Base-by-base conservation (phyloP, 2,329 filamentous ascomycete species). In the Pestalotiopsis fici region DNA sequence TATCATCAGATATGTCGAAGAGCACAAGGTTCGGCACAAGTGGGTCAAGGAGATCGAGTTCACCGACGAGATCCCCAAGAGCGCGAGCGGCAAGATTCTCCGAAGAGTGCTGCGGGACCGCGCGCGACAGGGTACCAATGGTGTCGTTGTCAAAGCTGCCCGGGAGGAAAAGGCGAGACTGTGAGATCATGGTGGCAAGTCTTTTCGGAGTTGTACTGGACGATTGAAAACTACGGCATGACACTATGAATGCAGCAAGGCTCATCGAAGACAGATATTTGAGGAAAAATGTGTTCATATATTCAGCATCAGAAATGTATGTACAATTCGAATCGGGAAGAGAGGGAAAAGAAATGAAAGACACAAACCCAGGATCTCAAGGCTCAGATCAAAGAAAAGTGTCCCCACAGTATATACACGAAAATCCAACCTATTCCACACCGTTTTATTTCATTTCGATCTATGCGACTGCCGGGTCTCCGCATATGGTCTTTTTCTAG, bases 81-180 rank as follows among this genome's bases (percentile, higher is more conserved):
- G 85, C 72, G 82, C 87, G 0, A 85, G 84, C 65, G 88, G 88
- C 2, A 90, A 90, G 82, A 88, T 90, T 67, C 75, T 90, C 71
- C 82, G 87, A 66, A 78, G 87, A 50, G 76, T 87, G 21, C 75
- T 90, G 69, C 84, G 82, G 65, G 80, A 85, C 66, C 74, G 74
- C 70, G 76, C 77, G 23, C 77, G 73, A 73, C 71, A 37, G 74
- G 72, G 68, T 64, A 67, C 43, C 28, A 71, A 66, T 66, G 62
- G 69, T 2, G 71, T 74, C 27, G 72, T 76, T 23, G 73, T 71
- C 47, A 71, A 71, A 39, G 71, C 54, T 18, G 27, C 57, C 2
- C 13, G n/a, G 13, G 31, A 5, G n/a, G 56, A 59, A 28, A 60
- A 18, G 1, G 57, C 57, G 5, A 60, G 21, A 12, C 12, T 60